Base-by-base conservation (phyloP, 306 rosid species). In the Acmispon strigosus region DNA sequence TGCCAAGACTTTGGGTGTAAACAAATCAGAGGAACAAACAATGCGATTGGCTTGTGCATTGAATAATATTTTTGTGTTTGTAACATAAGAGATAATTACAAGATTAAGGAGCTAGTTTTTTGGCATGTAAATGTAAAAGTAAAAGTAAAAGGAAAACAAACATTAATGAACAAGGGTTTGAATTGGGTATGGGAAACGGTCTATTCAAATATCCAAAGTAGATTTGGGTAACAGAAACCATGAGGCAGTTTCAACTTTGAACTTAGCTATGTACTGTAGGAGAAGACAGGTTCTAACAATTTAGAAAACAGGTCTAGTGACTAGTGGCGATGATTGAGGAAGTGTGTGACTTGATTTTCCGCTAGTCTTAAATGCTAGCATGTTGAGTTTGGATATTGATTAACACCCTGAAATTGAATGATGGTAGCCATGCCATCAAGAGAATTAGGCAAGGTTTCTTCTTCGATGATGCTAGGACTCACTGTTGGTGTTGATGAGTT, bases 291-390 rank as follows among this genome's bases (percentile, higher is more conserved):
- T 63, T 69, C 39, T 54, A 66, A 72, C 29, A 75, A 76, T 51
- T 45, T 76, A 45, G 47, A 70, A 53, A 49, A 58, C 59, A 17
- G 52, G 51, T 22, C 17, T 32, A 18, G 52, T 36, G 3, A 80
- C 17, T 32, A 18, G 52, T 36, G 3, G 82, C 85, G 82, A 77
- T 78, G 6, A 82, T 82, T 70, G 36, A 78, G 83, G 86, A 74
- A 69, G 53, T 64, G 34, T 47, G 76, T 72, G 76, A 66, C 37
- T 72, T 43, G 67, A 52, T 70, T 52, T 62, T 54, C 59, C 52
- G 65, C 65, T 58, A 63, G 47, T 8, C 22, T 62, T 60, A 37
- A 45, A 56, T 62, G 73, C 56, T 47, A 53, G 62, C 48, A 32
- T 59, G 5, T 52, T 36, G 67, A 42, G 32, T 60, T 14, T 59